Conservation (phyloP, 129 eudicot genomes). For the Pulicaria dysenterica region DNA sequence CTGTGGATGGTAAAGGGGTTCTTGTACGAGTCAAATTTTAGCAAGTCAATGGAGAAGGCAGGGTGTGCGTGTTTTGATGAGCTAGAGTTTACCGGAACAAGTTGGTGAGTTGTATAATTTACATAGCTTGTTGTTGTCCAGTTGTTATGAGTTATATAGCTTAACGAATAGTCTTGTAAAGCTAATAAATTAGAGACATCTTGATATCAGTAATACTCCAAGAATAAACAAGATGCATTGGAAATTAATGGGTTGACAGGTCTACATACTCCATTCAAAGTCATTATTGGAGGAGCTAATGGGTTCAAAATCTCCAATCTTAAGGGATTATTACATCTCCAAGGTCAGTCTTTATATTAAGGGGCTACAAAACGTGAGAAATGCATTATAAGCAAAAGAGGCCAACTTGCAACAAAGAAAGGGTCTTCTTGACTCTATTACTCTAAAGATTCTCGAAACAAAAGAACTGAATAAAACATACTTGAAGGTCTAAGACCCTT, state of each 20-base stretch:
- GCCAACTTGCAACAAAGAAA: conserved; percentile 35
- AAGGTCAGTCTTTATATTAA: conserved; percentile 30
- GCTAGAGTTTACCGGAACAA: too few relatives aligned
- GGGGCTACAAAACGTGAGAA: conserved; percentile 36
- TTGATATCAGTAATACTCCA: too few relatives aligned
- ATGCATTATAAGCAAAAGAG: conserved; percentile 35
- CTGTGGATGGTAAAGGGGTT: too few relatives aligned
- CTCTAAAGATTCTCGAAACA: conserved; percentile 19
- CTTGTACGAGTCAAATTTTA: too few relatives aligned
- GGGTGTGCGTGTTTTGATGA: too few relatives aligned
- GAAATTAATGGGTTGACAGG: conserved; percentile 28
- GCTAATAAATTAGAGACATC: too few relatives aligned
- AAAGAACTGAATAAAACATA: conserved; percentile 31
- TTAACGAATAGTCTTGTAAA: too few relatives aligned
- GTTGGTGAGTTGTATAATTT: too few relatives aligned
- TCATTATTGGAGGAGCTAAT: conserved; percentile 24
- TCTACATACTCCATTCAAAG: conserved; percentile 34
- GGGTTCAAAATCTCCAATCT: conserved; percentile 32
- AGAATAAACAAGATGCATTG: too few relatives aligned
- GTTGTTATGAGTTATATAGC: too few relatives aligned
- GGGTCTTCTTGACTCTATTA: conserved; percentile 22
- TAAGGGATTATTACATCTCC: conserved; percentile 23
- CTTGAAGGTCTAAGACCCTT: conserved; percentile 40
- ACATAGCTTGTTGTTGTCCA: too few relatives aligned
- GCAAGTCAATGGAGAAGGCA: too few relatives aligned